Evolutionary conservation across 176 grass and related monocot species (phyloP).

Genomic region (Oropetium thomaeum): DNA sequence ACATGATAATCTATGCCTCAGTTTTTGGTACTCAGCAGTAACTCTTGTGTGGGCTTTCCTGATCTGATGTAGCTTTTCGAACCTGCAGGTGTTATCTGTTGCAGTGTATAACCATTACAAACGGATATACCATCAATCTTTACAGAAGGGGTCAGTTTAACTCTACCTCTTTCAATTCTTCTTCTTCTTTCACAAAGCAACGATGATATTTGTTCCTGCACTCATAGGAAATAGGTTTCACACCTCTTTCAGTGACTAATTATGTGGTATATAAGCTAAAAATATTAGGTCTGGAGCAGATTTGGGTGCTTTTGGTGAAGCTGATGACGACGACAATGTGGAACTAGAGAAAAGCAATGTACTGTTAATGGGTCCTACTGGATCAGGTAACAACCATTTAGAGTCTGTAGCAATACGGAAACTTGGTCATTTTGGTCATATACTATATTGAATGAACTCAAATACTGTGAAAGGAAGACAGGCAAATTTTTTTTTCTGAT

Average conservation of each 20-base stretch:
- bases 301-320: constrained; percentile 59
- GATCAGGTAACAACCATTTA: constrained; percentile 65
- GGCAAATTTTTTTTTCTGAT: constrained; percentile 31
- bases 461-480: background rate
- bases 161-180: background rate
- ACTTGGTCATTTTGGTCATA: background rate
- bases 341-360: constrained; percentile 99
- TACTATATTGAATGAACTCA: constrained; percentile 21
- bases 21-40: constrained; percentile 18
- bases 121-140: constrained; percentile 82
- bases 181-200: background rate
- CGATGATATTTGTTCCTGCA: constrained; percentile 13
- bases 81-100: constrained; percentile 85
- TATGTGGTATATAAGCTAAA: constrained; percentile 62
- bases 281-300: constrained; percentile 74
- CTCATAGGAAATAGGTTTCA: constrained; percentile 3
- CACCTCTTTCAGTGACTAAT: constrained; percentile 51
- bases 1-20: constrained; percentile 2
- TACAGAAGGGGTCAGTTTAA: constrained; percentile 75
- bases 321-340: constrained; percentile 70
- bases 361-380: constrained; percentile 94
- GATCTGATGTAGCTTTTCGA: constrained; percentile 22
- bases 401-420: background rate
- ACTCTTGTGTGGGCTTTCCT: background rate
- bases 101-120: constrained; percentile 99